Percentiles rank a stretch among this genome's conserved stretches.
phyloP scores from a whole-genome alignment of 2,329 filamentous ascomycete species.

The Xylaria digitata region DNA sequence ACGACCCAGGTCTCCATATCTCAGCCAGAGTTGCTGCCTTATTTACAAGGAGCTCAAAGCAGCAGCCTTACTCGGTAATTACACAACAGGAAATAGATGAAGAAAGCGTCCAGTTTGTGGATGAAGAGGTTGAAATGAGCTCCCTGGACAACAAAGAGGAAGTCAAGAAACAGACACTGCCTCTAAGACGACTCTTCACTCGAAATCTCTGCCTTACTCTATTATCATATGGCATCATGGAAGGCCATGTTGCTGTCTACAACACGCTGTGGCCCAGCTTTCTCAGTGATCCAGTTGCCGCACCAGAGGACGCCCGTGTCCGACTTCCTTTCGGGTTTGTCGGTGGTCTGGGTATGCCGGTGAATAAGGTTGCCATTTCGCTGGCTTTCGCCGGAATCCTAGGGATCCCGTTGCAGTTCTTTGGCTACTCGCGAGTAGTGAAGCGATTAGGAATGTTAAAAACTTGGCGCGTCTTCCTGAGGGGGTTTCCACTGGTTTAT shows the following conservation, averaged over 20 bases:
- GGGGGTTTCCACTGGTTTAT: slow-evolving; percentile 31
- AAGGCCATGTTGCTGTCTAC: slow-evolving; percentile 32
- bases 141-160: neutral
- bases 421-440: slow-evolving; percentile 25
- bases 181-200: slow-evolving; percentile 28
- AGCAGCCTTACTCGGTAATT: slow-evolving; percentile 24
- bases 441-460: slow-evolving; percentile 29
- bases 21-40: slow-evolving; percentile 20
- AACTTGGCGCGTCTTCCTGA: slow-evolving; percentile 30
- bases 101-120: slow-evolving; percentile 22
- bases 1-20: slow-evolving; percentile 28
- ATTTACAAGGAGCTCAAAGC: slow-evolving; percentile 19
- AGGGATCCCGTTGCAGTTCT: slow-evolving; percentile 30
- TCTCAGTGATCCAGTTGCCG: slow-evolving; percentile 22
- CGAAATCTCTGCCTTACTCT: slow-evolving; percentile 28
- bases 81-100: slow-evolving; percentile 25
- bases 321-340: slow-evolving; percentile 29
- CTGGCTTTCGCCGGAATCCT: slow-evolving; percentile 29
- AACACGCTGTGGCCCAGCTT: slow-evolving; percentile 33
- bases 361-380: slow-evolving; percentile 28
- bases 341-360: slow-evolving; percentile 29
- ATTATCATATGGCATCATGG: slow-evolving; percentile 26
- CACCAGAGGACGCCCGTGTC: slow-evolving; percentile 19
- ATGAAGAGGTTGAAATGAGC: slow-evolving; percentile 23
- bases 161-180: slow-evolving; percentile 27